A percentile compares a stretch with the other conserved stretches of the same genome.
Conservation (phyloP, 2,329 filamentous ascomycete species). For the Fusarium decemcellulare region DNA sequence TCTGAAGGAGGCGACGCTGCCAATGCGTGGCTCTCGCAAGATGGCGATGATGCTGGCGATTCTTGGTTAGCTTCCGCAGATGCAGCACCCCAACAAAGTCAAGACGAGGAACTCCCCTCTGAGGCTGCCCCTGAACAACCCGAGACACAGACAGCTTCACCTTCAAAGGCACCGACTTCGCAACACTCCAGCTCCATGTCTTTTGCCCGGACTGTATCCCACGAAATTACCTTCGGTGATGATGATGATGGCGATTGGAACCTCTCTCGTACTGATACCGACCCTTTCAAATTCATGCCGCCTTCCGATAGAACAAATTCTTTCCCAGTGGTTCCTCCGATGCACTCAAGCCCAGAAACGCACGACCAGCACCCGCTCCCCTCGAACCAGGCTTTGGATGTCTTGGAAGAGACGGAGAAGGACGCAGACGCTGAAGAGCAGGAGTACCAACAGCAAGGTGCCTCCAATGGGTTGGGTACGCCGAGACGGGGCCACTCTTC, state of each 20-base stretch:
- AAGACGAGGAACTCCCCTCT: conserved; percentile 19
- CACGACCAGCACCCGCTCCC: conserved; percentile 58
- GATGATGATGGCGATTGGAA: conserved; percentile 74
- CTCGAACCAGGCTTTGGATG: conserved; percentile 66
- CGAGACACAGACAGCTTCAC: conserved; percentile 28
- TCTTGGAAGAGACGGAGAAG: conserved; percentile 67
- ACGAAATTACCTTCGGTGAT: conserved; percentile 72
- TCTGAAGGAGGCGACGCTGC: conserved; percentile 13
- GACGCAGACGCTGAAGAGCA: conserved; percentile 61
- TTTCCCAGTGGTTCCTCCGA: conserved; percentile 70
- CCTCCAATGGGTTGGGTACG: conserved; percentile 21
- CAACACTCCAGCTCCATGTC: conserved; percentile 74
- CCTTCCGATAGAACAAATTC: conserved; percentile 73
- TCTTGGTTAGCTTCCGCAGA: conserved; percentile 46
- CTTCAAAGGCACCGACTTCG: conserved; percentile 51
- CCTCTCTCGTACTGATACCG: conserved; percentile 64
- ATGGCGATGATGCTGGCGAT: conserved; percentile 40
- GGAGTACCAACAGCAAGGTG: conserved; percentile 41
- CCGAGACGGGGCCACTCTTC: conserved; percentile 41
- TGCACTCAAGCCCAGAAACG: conserved; percentile 46
- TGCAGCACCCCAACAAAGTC: conserved; percentile 16
- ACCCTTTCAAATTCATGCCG: conserved; percentile 73
- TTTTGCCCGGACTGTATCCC: conserved; percentile 74
- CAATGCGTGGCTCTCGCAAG: conserved; percentile 41
- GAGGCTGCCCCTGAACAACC: conserved; percentile 28